phyloP scores from a whole-genome alignment of 257 asterid genomes.

The Solanum rostratum region DNA sequence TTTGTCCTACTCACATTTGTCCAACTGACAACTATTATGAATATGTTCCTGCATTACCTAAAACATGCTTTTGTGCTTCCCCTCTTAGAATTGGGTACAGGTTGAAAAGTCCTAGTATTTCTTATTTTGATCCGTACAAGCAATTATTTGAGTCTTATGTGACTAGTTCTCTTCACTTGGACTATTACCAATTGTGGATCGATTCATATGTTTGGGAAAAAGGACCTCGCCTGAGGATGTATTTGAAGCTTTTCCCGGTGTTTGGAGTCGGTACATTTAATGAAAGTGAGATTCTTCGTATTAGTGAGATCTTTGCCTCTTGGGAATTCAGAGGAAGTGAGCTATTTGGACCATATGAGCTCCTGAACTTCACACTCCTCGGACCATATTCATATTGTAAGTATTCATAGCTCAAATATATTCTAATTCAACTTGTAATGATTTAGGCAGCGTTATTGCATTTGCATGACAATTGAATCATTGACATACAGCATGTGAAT shows the following conservation, averaged over 20 bases:
- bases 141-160: conserved; percentile 17
- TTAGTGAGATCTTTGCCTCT: conserved; percentile 17
- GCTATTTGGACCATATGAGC: conserved; percentile 41
- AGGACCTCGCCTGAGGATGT: conserved; percentile 42
- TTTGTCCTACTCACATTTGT: conserved; percentile 27
- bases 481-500: not conserved
- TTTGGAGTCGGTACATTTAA: conserved; percentile 19
- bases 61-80: conserved; percentile 39
- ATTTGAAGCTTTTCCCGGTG: conserved; percentile 34
- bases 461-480: not conserved
- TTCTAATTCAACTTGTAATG: not conserved
- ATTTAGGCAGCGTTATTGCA: not conserved
- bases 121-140: conserved; percentile 26
- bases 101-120: conserved; percentile 42
- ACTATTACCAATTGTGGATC: conserved; percentile 22
- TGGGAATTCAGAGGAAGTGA: conserved; percentile 25
- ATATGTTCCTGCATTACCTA: conserved; percentile 28
- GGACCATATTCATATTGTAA: conserved; percentile 38
- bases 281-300: conserved; percentile 24
- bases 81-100: conserved; percentile 40
- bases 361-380: conserved; percentile 37
- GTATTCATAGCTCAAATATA: not conserved
- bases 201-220: conserved; percentile 31
- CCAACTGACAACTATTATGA: conserved; percentile 31
- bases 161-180: conserved; percentile 18